These are phyloP conservation scores for Inga oerstediana DNA, from an alignment of 306 rosid genomes.

Conservation along the genomic window DNA sequence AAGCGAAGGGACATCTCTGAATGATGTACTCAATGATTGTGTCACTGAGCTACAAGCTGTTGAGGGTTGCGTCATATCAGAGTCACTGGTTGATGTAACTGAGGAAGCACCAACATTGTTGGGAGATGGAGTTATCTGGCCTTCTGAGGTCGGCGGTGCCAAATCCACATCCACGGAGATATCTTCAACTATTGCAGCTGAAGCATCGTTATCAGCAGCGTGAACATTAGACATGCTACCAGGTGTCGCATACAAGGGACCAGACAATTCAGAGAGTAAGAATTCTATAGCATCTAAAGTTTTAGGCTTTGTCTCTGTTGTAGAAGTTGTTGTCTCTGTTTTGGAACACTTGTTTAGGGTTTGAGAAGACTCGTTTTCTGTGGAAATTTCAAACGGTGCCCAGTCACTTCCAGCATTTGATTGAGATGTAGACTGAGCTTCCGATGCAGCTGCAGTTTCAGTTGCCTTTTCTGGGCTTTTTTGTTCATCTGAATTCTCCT, in stretches of 20 bases:
- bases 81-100: conserved; percentile 30
- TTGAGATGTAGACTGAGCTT: conserved; percentile 41
- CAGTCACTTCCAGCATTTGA: conserved; percentile 44
- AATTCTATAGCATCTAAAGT: conserved; percentile 59
- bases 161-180: conserved; percentile 31
- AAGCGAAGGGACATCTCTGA: conserved; percentile 35
- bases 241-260: conserved; percentile 40
- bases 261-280: conserved; percentile 62
- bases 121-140: conserved; percentile 33
- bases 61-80: conserved; percentile 38
- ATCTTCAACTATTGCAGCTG: conserved; percentile 38
- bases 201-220: conserved; percentile 27
- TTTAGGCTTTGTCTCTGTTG: conserved; percentile 31
- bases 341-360: conserved; percentile 33
- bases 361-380: conserved; percentile 14
- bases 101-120: conserved; percentile 29
- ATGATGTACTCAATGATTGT: conserved; percentile 26
- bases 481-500: conserved; percentile 37
- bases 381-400: conserved; percentile 49
- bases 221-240: conserved; percentile 34
- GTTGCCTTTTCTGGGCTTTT: conserved; percentile 38
- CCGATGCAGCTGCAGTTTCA: conserved; percentile 35
- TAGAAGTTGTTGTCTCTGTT: conserved; percentile 9
- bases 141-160: conserved; percentile 32
- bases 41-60: conserved; percentile 30